A percentile compares a stretch with the other conserved stretches of the same genome.
Evolutionary conservation across 495 filamentous ascomycete species (phyloP).

Genomic region (Aspergillus steynii): DNA sequence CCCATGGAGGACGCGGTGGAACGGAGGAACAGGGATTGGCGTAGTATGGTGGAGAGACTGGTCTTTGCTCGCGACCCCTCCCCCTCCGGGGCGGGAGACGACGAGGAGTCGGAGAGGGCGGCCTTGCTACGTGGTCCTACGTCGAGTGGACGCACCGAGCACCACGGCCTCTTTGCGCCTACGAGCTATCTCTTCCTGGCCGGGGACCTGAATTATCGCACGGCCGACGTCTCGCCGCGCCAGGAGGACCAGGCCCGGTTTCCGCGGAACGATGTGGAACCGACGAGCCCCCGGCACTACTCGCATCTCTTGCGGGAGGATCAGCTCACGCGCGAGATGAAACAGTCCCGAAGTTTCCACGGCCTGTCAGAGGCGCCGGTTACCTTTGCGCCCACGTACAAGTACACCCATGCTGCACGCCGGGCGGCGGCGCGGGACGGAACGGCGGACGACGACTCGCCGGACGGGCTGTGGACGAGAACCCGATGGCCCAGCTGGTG

Average conservation of each 20-base stretch:
- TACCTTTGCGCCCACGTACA: conserved; percentile 90
- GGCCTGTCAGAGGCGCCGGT: conserved; percentile 73
- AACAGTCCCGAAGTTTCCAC: conserved; percentile 66
- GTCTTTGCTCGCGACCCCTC: conserved; percentile 56
- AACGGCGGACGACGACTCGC: conserved; percentile 31
- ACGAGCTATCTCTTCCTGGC: conserved; percentile 78
- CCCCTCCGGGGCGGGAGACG: conserved; percentile 3
- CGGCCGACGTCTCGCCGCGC: conserved; percentile 58
- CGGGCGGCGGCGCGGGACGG: conserved; percentile 29
- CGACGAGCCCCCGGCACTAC: conserved; percentile 52
- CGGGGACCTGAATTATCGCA: conserved; percentile 95
- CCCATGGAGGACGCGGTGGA: conserved; percentile 73
- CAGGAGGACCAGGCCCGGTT: conserved; percentile 54
- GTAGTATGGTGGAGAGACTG: conserved; percentile 71
- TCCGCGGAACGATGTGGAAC: conserved; percentile 56
- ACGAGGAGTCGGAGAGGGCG: conserved; percentile 38
- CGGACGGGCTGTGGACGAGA: conserved; percentile 71
- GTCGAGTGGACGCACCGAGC: conserved; percentile 19
- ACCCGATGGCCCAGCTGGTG: conserved; percentile 94
- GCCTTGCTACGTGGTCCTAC: conserved; percentile 41
- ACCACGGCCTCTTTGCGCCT: conserved; percentile 66
- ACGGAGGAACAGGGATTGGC: conserved; percentile 82
- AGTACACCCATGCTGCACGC: conserved; percentile 58
- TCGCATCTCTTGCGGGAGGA: conserved; percentile 68
- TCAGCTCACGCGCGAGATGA: conserved; percentile 72